A percentile compares a stretch with the other conserved stretches of the same genome.
phyloP scores from a whole-genome alignment of 805 yeast genomes.

The Suhomyces vadensis region DNA sequence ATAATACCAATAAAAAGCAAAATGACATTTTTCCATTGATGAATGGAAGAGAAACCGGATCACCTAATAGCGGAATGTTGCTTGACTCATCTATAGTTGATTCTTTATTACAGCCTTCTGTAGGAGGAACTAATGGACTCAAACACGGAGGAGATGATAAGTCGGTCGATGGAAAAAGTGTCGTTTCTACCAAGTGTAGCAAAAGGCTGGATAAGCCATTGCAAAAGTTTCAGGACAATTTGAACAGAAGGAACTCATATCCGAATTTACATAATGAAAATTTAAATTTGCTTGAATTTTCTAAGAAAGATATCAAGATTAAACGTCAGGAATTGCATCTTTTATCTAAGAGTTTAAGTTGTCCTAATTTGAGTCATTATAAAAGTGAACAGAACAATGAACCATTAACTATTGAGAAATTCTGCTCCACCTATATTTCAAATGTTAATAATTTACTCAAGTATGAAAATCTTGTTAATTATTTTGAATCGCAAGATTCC shows the following conservation, averaged over 20 bases:
- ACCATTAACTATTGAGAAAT: conserved; percentile 17
- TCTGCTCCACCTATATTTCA: conserved; percentile 19
- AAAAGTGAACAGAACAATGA: conserved; percentile 1
- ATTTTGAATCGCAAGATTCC: conserved; percentile 7
- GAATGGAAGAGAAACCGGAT: neutral
- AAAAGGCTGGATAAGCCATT: conserved; percentile 8
- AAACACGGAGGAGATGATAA: neutral
- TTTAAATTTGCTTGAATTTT: conserved; percentile 22
- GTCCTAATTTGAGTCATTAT: conserved; percentile 20
- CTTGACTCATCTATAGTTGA: conserved; percentile 11
- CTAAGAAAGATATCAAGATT: conserved; percentile 9
- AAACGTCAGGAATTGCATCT: neutral
- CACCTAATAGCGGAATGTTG: neutral
- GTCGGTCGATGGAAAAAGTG: conserved; percentile 3
- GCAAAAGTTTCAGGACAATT: conserved; percentile 13
- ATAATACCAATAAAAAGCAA: neutral
- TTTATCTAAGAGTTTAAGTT: conserved; percentile 22
- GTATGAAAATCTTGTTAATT: conserved; percentile 20
- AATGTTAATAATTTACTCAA: conserved; percentile 19
- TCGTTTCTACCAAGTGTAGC: neutral
- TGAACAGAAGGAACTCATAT: conserved; percentile 38
- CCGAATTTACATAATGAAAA: conserved; percentile 27
- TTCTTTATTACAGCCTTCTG: conserved; percentile 16
- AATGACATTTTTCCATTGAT: neutral
- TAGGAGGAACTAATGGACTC: conserved; percentile 11